A percentile compares a stretch with the other conserved stretches of the same genome.
Conservation (phyloP, 768 basidiomycete species). For the Tylopilus subfusipes region DNA sequence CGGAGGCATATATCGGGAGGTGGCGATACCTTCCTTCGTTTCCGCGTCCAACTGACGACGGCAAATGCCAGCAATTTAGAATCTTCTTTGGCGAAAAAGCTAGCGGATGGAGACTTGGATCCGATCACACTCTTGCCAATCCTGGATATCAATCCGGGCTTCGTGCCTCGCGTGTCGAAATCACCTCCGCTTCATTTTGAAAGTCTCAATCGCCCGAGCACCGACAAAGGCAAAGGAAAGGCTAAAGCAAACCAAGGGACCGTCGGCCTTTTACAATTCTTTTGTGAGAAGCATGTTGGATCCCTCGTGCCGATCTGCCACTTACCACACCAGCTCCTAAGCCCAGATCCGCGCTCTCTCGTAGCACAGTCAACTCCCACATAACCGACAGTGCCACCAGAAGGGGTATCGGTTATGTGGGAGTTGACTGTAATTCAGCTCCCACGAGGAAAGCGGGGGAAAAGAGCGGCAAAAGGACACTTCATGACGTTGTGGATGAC, state of each 20-base stretch:
- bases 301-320: slow-evolving; percentile 37
- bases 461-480: slow-evolving; percentile 72
- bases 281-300: slow-evolving; percentile 44
- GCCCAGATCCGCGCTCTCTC: slow-evolving; percentile 24
- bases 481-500: slow-evolving; percentile 66
- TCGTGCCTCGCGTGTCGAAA: slow-evolving; percentile 52
- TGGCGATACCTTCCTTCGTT: slow-evolving; percentile 26
- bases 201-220: slow-evolving; percentile 23
- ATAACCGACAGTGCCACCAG: too few relatives aligned
- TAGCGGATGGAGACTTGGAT: slow-evolving; percentile 68
- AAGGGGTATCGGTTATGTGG: too few relatives aligned
- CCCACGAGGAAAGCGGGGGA: slow-evolving; percentile 42
- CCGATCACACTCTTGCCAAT: slow-evolving; percentile 69
- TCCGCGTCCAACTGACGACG: slow-evolving; percentile 6
- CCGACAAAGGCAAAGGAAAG: slow-evolving; percentile 49
- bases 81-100: slow-evolving; percentile 53
- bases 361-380: too few relatives aligned
- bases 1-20: slow-evolving; percentile 73
- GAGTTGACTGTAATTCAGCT: slow-evolving; percentile 29
- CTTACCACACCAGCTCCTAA: slow-evolving; percentile 31
- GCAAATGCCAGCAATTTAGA: slow-evolving; percentile 54
- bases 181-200: slow-evolving; percentile 34
- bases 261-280: slow-evolving; percentile 56
- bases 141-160: slow-evolving; percentile 72
- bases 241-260: slow-evolving; percentile 20